A percentile compares a stretch with the other conserved stretches of the same genome.
Evolutionary conservation across 2,329 filamentous ascomycete genomes (phyloP).

Genomic region (Elsinoe fawcettii): DNA sequence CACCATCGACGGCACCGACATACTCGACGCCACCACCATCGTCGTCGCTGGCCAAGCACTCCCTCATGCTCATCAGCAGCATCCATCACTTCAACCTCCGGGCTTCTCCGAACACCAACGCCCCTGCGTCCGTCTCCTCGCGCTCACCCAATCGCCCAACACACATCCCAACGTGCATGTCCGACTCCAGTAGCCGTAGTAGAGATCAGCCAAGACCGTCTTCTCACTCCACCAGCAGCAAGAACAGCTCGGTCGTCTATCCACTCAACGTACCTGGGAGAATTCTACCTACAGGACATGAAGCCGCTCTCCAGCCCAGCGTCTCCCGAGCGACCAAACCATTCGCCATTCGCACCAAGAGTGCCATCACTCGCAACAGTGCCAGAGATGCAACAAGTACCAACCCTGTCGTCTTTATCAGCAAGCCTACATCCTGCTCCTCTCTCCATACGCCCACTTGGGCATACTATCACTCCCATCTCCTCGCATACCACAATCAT

Average conservation of each 20-base stretch:
- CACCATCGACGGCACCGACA: neutral
- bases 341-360: no score
- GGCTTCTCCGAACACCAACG: neutral
- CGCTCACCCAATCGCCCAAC: neutral
- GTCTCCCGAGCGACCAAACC: neutral
- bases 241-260: neutral
- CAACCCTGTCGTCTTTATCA: neutral
- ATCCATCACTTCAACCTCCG: constrained; percentile 1
- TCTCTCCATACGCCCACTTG: neutral
- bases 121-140: neutral
- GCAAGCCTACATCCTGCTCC: neutral
- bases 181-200: neutral
- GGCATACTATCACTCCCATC: neutral
- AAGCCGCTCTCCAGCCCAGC: constrained; percentile 2
- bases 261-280: constrained; percentile 7
- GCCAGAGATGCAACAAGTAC: neutral
- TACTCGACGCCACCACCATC: neutral
- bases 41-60: constrained; percentile 3
- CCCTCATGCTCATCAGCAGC: neutral
- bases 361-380: neutral
- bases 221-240: constrained; percentile 5
- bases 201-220: neutral
- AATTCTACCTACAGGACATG: constrained; percentile 10
- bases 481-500: neutral
- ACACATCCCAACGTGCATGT: neutral